These are phyloP conservation scores for Ceratocystis colombiana DNA, from an alignment of 2,329 filamentous ascomycete genomes.

Conservation along the genomic window DNA sequence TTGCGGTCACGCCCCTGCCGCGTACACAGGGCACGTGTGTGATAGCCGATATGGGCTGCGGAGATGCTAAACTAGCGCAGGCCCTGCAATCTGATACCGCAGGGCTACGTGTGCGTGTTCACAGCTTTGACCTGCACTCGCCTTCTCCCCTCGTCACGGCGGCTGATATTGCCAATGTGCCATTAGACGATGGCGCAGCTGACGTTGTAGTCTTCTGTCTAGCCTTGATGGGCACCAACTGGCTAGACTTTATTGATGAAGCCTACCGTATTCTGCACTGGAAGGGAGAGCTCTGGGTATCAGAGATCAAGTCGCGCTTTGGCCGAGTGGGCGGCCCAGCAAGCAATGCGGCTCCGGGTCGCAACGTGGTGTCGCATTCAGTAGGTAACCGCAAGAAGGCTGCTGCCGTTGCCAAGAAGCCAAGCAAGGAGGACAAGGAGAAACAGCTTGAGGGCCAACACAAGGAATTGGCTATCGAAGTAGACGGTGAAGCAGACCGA, in stretches of 20 bases:
- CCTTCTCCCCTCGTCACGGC: conserved; percentile 67
- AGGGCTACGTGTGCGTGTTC: conserved; percentile 61
- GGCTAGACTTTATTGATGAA: conserved; percentile 93
- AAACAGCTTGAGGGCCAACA: conserved; percentile 41
- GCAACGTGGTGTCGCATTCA: conserved; percentile 51
- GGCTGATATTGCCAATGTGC: conserved; percentile 79
- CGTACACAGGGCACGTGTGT: conserved; percentile 62
- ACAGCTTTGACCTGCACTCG: conserved; percentile 78
- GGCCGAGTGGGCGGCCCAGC: conserved; percentile 36
- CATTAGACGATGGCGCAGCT: conserved; percentile 60
- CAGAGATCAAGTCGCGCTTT: conserved; percentile 93
- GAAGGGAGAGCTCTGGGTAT: conserved; percentile 94
- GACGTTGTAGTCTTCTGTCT: conserved; percentile 93
- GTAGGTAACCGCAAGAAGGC: conserved; percentile 57
- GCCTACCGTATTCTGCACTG: conserved; percentile 83
- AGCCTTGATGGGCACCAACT: conserved; percentile 97
- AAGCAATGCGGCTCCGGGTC: conserved; percentile 25
- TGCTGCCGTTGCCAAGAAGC: conserved; percentile 37
- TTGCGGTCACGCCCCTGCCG: conserved; percentile 47
- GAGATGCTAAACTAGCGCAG: conserved; percentile 72
- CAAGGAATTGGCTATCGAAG: conserved; percentile 55
- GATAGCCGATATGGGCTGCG: conserved; percentile 87
- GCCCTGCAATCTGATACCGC: conserved; percentile 53
- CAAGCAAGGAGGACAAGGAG: conserved; percentile 33
- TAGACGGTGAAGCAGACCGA: conserved; percentile 55